phyloP scores from a whole-genome alignment of 352 stramenopile genomes.

The Globisporangium cederbergense region DNA sequence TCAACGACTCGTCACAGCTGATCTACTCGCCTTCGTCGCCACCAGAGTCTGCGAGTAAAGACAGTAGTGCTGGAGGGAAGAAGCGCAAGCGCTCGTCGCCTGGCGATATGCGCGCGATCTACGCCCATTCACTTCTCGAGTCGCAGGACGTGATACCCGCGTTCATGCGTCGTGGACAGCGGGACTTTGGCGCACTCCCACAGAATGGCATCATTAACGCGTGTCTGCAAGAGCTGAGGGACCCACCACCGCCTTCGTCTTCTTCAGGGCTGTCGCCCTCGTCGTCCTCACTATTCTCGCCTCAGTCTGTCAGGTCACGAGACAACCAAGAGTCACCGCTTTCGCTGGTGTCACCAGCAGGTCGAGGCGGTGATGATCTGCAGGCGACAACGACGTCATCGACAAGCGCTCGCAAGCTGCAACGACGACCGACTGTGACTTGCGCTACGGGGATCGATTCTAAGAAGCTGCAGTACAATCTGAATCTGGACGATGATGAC shows the following conservation, averaged over 20 bases:
- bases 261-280: background rate
- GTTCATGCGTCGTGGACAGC: constrained; percentile 33
- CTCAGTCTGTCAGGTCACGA: constrained; percentile 10
- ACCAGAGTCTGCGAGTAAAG: constrained; percentile 5
- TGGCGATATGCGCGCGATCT: constrained; percentile 76
- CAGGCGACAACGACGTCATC: background rate
- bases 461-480: constrained; percentile 3
- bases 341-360: constrained; percentile 11
- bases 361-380: background rate
- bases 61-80: background rate
- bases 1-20: constrained; percentile 80
- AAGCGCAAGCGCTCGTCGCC: constrained; percentile 29
- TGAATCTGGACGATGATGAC: constrained; percentile 10
- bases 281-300: constrained; percentile 12
- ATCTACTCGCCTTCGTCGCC: constrained; percentile 48
- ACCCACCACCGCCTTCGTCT: background rate
- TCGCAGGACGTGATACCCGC: constrained; percentile 34
- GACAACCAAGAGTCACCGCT: constrained; percentile 15
- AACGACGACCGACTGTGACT: background rate
- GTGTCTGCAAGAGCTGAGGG: constrained; percentile 51
- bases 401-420: background rate
- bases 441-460: background rate
- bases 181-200: constrained; percentile 37
- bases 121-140: constrained; percentile 63
- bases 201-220: constrained; percentile 58